These are phyloP conservation scores for Ophiostoma perfectum DNA, from an alignment of 2,329 filamentous ascomycete species.

Conservation along the genomic window DNA sequence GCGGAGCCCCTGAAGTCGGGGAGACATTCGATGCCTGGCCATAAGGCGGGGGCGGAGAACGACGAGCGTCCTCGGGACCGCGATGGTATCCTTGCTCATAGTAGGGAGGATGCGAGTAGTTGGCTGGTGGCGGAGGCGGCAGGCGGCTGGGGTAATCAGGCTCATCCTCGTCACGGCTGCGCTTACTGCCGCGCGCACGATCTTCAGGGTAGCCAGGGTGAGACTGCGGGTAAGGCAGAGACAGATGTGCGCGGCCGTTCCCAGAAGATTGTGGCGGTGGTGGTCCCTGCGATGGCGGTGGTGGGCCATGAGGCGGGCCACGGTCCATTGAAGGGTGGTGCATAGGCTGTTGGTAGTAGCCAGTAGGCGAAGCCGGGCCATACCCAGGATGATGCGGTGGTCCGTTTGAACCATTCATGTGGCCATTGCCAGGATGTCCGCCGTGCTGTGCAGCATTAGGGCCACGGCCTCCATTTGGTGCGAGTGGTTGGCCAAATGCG, in stretches of 20 bases:
- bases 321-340: slow-evolving; percentile 16
- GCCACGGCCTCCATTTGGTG: slow-evolving; percentile 25
- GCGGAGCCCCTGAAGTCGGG: slow-evolving; percentile 34
- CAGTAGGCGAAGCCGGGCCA: slow-evolving; percentile 27
- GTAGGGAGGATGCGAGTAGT: slow-evolving; percentile 2
- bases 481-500: slow-evolving; percentile 52
- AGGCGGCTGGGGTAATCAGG: slow-evolving; percentile 22
- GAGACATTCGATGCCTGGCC: slow-evolving; percentile 29
- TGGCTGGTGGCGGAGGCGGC: slow-evolving; percentile 21
- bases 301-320: slow-evolving; percentile 18
- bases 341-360: slow-evolving; percentile 23
- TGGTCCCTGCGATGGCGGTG: slow-evolving; percentile 15
- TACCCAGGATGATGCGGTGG: slow-evolving; percentile 21
- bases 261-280: slow-evolving; percentile 17
- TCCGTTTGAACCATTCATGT: slow-evolving; percentile 19
- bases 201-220: slow-evolving; percentile 22
- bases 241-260: slow-evolving; percentile 35
- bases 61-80: slow-evolving; percentile 21
- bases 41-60: slow-evolving; percentile 28
- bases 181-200: slow-evolving; percentile 21
- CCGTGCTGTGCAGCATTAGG: slow-evolving; percentile 10
- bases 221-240: slow-evolving; percentile 32
- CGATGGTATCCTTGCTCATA: slow-evolving; percentile 23
- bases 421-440: slow-evolving; percentile 22
- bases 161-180: slow-evolving; percentile 25